phyloP scores from a whole-genome alignment of 2,329 filamentous ascomycete genomes.

The Acarospora socialis region DNA sequence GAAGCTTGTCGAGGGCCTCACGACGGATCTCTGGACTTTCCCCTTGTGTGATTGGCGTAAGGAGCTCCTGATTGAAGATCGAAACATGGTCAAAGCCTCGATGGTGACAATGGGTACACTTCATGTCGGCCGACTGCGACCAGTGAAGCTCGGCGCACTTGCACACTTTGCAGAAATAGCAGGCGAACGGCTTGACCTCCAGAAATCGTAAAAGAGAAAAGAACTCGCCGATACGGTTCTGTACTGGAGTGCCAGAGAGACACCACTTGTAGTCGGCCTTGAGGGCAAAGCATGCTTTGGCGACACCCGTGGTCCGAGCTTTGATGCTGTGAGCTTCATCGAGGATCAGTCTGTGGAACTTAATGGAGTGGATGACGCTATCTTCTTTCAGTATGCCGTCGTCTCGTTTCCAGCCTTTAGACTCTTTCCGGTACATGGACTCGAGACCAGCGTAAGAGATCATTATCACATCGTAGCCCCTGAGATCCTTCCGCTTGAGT shows the following conservation, averaged over 20 bases:
- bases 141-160: conserved; percentile 71
- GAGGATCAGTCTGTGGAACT: conserved; percentile 82
- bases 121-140: conserved; percentile 57
- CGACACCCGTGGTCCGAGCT: conserved; percentile 69
- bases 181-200: conserved; percentile 74
- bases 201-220: conserved; percentile 90
- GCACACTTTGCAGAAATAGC: conserved; percentile 87
- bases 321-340: conserved; percentile 95
- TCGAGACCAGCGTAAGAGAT: conserved; percentile 78
- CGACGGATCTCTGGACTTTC: conserved; percentile 41
- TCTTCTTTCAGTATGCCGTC: conserved; percentile 68
- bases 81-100: conserved; percentile 55
- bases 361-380: conserved; percentile 64
- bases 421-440: conserved; percentile 82
- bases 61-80: conserved; percentile 85
- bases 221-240: conserved; percentile 94
- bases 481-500: conserved; percentile 59
- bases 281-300: conserved; percentile 86
- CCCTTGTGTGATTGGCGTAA: conserved; percentile 62
- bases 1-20: conserved; percentile 65
- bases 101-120: conserved; percentile 56
- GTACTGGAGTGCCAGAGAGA: conserved; percentile 82
- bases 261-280: conserved; percentile 89
- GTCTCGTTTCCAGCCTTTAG: conserved; percentile 74
- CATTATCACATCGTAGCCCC: conserved; percentile 83